These are phyloP conservation scores for Colletotrichum chrysophilum DNA, from an alignment of 2,329 filamentous ascomycete species.

Conservation along the genomic window DNA sequence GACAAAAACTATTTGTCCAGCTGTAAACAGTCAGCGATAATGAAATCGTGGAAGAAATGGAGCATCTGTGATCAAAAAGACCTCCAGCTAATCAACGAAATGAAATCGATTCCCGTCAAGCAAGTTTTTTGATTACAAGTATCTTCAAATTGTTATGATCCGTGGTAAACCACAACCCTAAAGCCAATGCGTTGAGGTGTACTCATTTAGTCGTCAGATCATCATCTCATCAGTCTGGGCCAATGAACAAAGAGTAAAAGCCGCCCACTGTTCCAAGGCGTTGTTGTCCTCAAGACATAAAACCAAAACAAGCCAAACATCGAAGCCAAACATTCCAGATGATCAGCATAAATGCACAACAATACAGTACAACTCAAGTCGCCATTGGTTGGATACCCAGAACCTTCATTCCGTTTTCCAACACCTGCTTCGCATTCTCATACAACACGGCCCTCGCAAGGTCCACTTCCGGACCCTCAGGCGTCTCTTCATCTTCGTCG, in stretches of 20 bases:
- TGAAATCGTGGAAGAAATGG: no score
- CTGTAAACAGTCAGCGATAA: not conserved
- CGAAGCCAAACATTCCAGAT: not conserved
- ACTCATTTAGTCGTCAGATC: not conserved
- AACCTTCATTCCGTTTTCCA: conserved; percentile 70
- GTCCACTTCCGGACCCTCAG: conserved; percentile 53
- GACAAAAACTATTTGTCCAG: not conserved
- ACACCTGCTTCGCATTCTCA: conserved; percentile 64
- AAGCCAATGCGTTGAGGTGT: not conserved
- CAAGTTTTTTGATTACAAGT: not conserved
- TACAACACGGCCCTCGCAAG: conserved; percentile 68
- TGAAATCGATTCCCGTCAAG: fast-evolving
- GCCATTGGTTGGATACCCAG: conserved; percentile 45
- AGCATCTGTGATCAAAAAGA: not conserved
- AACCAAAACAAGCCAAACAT: not conserved
- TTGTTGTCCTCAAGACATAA: not conserved
- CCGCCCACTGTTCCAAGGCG: not conserved
- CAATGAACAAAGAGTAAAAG: not conserved
- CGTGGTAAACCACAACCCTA: not conserved
- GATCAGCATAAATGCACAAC: not conserved
- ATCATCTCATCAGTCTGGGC: not conserved
- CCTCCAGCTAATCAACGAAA: not conserved
- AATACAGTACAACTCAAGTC: not conserved
- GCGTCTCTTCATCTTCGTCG: conserved; percentile 5
- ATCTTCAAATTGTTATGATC: not conserved